These are phyloP conservation scores for Casaregolazyma suthepensis DNA, from an alignment of 1,139 yeast genomes.

Conservation along the genomic window DNA sequence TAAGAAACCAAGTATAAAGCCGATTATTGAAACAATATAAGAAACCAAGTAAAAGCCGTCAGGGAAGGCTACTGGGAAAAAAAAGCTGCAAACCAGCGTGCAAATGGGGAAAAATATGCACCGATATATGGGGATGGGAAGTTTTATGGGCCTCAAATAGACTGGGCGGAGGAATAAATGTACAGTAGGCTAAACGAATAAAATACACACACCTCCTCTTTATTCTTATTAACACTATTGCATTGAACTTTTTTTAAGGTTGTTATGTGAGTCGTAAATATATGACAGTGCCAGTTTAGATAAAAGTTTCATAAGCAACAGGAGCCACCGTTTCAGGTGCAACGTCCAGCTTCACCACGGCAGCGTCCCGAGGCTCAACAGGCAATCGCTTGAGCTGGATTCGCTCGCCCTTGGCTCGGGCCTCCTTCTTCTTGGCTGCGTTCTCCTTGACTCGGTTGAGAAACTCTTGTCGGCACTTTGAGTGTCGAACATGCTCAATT, in stretches of 20 bases:
- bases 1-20: background rate
- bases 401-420: conserved; percentile 89
- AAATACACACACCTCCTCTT: too few relatives aligned
- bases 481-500: conserved; percentile 98
- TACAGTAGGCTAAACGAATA: too few relatives aligned
- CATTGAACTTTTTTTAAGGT: background rate
- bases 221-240: conserved; percentile 4
- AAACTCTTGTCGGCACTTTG: conserved; percentile 99
- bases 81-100: background rate
- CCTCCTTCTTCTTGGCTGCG: conserved; percentile 90
- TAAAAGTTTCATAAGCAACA: conserved; percentile 98
- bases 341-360: conserved; percentile 69
- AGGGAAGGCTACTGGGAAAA: too few relatives aligned
- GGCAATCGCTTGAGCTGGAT: conserved; percentile 97
- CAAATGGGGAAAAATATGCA: background rate
- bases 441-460: conserved; percentile 96
- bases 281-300: conserved; percentile 46
- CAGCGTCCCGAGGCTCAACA: conserved; percentile 92
- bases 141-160: background rate
- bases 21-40: too few relatives aligned
- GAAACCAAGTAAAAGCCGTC: background rate
- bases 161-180: background rate
- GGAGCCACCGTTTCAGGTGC: conserved; percentile 98
- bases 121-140: background rate
- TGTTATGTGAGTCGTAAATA: background rate